Percentiles rank a stretch among this genome's conserved stretches.
Conservation (phyloP, 140 eudicot genomes). For the Anethum foeniculum region DNA sequence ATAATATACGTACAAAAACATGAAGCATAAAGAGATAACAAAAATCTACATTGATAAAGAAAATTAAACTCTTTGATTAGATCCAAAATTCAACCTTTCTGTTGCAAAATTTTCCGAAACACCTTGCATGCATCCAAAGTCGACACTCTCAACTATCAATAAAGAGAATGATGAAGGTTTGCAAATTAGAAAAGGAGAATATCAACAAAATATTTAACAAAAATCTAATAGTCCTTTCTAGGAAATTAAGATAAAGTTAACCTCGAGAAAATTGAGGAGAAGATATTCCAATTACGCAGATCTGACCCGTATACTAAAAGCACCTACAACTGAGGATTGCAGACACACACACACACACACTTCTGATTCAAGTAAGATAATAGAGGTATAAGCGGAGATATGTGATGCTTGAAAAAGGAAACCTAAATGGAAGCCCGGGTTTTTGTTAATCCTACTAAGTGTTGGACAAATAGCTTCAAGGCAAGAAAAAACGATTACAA, state of each 20-base stretch:
- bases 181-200: neutral
- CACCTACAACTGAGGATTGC: neutral
- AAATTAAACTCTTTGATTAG: neutral
- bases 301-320: neutral
- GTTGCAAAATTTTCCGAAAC: neutral
- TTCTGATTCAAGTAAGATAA: neutral
- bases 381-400: neutral
- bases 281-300: neutral
- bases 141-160: neutral
- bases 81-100: neutral
- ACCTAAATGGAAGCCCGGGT: neutral
- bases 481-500: neutral
- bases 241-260: neutral
- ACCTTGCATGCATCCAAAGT: neutral
- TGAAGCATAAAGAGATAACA: neutral
- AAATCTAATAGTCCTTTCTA: neutral
- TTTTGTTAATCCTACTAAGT: neutral
- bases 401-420: neutral
- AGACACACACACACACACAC: no score
- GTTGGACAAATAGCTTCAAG: neutral
- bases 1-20: neutral
- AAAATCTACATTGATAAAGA: neutral
- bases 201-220: neutral
- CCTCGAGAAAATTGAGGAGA: neutral
- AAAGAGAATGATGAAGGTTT: neutral